Evolutionary conservation across 2,329 filamentous ascomycete genomes (phyloP).

Genomic region (Aaosphaeria pasadenensis): DNA sequence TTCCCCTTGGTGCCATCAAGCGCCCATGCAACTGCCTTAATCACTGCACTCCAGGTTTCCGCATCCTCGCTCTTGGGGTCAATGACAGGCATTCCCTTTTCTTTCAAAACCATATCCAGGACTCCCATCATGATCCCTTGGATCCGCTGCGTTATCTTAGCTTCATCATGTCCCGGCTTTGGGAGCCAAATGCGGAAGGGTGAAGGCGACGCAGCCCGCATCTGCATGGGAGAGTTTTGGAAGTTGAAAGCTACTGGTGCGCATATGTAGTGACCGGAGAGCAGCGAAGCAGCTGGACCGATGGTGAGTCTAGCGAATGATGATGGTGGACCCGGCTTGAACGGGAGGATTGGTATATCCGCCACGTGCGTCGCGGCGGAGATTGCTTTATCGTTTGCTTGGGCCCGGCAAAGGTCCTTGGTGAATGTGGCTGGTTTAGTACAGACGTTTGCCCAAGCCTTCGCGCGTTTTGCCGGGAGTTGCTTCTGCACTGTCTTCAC

Average conservation of each 20-base stretch:
- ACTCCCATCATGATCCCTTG: conserved; percentile 32
- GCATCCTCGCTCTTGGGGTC: conserved; percentile 7
- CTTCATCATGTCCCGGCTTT: conserved; percentile 2
- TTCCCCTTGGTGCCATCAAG: conserved; percentile 19
- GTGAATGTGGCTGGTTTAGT: conserved; percentile 18
- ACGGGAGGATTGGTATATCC: conserved; percentile 21
- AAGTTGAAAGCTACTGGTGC: conserved; percentile 21
- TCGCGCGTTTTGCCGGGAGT: conserved; percentile 15
- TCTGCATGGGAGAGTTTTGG: not conserved
- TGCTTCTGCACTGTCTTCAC: conserved; percentile 21
- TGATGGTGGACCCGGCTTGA: conserved; percentile 5
- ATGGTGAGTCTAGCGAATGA: conserved; percentile 25
- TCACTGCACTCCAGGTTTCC: conserved; percentile 21
- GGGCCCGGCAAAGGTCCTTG: conserved; percentile 15
- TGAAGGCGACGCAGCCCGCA: conserved; percentile 13
- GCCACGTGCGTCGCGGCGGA: conserved; percentile 23
- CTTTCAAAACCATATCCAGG: conserved; percentile 20
- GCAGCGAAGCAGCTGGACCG: conserved; percentile 15
- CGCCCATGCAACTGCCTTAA: conserved; percentile 22
- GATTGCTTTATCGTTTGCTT: conserved; percentile 16
- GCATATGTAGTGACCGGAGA: conserved; percentile 13
- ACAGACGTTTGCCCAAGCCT: conserved; percentile 21
- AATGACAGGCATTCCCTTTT: conserved; percentile 18
- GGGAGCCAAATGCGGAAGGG: conserved; percentile 22
- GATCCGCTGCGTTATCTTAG: conserved; percentile 18